Percentiles rank a stretch among this genome's conserved stretches.
phyloP scores from a whole-genome alignment of 2,329 filamentous ascomycete genomes.

The Davidsoniella virescens region DNA sequence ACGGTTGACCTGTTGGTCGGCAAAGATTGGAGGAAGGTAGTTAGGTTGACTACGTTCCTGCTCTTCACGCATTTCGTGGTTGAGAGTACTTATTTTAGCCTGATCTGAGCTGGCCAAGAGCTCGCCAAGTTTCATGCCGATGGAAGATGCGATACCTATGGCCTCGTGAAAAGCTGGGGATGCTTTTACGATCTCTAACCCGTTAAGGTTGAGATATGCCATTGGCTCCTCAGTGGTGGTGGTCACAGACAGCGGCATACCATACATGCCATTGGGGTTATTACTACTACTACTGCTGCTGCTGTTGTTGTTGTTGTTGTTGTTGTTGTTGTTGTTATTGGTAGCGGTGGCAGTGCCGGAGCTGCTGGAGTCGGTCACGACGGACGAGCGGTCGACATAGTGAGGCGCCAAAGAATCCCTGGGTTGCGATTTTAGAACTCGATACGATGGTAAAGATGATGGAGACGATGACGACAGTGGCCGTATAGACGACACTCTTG shows the following conservation, averaged over 20 bases:
- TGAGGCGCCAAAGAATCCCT: conserved; percentile 31
- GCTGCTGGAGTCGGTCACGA: conserved; percentile 29
- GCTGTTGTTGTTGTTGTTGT: conserved; percentile 17
- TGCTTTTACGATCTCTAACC: conserved; percentile 40
- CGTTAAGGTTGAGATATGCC: conserved; percentile 38
- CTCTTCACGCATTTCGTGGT: conserved; percentile 39
- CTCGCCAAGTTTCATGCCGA: conserved; percentile 36
- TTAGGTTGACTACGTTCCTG: conserved; percentile 41
- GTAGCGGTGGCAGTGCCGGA: conserved; percentile 21
- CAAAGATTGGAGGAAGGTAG: conserved; percentile 48
- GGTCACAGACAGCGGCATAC: conserved; percentile 20
- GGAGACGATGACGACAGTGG: not conserved
- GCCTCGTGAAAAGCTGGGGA: conserved; percentile 40
- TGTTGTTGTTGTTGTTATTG: conserved; percentile 19
- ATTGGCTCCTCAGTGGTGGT: conserved; percentile 31
- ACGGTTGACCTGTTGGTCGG: conserved; percentile 35
- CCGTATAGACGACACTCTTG: conserved; percentile 13
- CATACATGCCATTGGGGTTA: no score
- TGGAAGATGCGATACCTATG: conserved; percentile 31
- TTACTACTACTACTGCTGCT: not conserved
- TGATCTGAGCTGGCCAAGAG: conserved; percentile 35
- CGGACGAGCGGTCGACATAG: conserved; percentile 34
- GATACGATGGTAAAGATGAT: conserved; percentile 19
- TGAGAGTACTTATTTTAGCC: conserved; percentile 33
- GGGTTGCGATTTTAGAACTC: conserved; percentile 38